Base-by-base conservation (phyloP, 2,329 filamentous ascomycete genomes). In the Botrytis aclada region DNA sequence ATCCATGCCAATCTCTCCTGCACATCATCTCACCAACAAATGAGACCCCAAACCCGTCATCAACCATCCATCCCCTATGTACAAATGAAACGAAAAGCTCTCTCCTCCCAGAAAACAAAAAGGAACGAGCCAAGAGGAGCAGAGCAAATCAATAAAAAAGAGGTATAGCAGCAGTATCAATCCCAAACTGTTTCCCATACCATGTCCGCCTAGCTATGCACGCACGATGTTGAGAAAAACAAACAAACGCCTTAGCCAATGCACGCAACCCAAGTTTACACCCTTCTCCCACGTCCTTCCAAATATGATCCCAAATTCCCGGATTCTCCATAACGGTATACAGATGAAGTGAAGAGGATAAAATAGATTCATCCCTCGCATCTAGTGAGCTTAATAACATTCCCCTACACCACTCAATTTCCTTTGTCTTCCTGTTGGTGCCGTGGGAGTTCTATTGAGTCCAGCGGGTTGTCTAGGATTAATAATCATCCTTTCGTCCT, bases 391-490 rank as follows among this genome's bases (percentile, higher is more conserved):
- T 70, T 82, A 89, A 80, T 86, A 89, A n/a, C 86, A 88, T 81
- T 89, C 87, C 60, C 87, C 87, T 63, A 88, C 82, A 73, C 86
- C 86, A 80, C 83, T 86, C 78, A 86, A 81, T 77, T 85, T 86
- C 75, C 86, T 82, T 71, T 84, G 77, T 66, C 79, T 72, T 58
- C 74, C 76, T 12, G 77, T 76, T 47, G 69, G 34, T 54, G 32
- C 45, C 45, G 56, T 41, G 3, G 58, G 61, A 32, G 69, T 34
- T 64, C 51, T 32, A 37, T 60, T 66, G 10, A 66, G 16, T 39
- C 45, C 45, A 45, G 64, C 8, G n/a, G 64, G 45, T 54, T 54
- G 64, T 66, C 45, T 66, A 51, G 79, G 77, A 63, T 78, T 78
- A 76, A 78, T 79, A 10, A 61, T 73, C 32, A 61, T 73, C n/a